These are phyloP conservation scores for Rhynchosporium secalis DNA, from an alignment of 2,329 filamentous ascomycete genomes.

Conservation along the genomic window DNA sequence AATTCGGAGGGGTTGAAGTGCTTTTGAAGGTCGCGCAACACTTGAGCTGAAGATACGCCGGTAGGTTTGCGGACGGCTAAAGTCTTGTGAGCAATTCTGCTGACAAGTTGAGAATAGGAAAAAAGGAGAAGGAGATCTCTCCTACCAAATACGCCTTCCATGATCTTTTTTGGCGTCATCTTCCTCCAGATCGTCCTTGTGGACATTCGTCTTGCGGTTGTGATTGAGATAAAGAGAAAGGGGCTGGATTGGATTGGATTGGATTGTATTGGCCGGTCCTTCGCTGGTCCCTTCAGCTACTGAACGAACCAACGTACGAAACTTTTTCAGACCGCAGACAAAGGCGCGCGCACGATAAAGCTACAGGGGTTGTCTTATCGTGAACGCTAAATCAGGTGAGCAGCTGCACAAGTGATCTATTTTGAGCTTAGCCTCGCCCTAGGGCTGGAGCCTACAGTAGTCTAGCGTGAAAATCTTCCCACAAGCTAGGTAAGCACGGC, in stretches of 20 bases:
- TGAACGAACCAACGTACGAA: not conserved
- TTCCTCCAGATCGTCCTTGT: conserved; percentile 30
- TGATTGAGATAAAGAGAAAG: not conserved
- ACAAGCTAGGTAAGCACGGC: not conserved
- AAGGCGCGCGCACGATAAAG: not conserved
- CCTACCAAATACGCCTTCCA: conserved; percentile 64
- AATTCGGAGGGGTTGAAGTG: conserved; percentile 78
- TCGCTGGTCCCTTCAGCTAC: not conserved
- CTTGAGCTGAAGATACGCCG: conserved; percentile 83
- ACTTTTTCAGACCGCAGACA: not conserved
- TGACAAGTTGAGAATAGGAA: not conserved
- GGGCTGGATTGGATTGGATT: not conserved
- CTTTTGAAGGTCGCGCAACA: conserved; percentile 82
- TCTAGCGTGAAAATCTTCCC: not conserved
- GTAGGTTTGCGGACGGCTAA: conserved; percentile 90
- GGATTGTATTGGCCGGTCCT: not conserved
- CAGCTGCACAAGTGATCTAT: not conserved
- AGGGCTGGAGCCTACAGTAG: not conserved
- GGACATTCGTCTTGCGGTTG: conserved; percentile 27
- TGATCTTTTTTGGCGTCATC: conserved; percentile 46
- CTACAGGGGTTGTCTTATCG: not conserved
- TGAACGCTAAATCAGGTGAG: not conserved
- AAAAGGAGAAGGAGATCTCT: conserved; percentile 22
- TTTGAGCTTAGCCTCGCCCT: not conserved
- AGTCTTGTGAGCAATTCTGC: conserved; percentile 15